Conservation (phyloP, 805 yeast genomes). For the Kodamaea laetipori region DNA sequence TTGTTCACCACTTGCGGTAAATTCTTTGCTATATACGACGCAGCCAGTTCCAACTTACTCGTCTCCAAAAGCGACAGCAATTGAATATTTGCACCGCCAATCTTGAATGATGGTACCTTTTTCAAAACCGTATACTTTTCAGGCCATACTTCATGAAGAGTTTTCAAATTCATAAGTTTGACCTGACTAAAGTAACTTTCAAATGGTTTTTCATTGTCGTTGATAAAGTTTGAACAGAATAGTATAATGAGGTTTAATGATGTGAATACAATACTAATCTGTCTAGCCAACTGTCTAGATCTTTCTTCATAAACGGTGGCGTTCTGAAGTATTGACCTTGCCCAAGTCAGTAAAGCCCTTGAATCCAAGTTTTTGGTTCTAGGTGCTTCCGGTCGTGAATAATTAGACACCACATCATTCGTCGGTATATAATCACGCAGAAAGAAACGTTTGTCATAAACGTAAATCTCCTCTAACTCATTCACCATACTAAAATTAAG, state of each 20-base stretch:
- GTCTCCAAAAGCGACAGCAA: slow-evolving; percentile 38
- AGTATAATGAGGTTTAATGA: slow-evolving; percentile 50
- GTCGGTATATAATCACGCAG: slow-evolving; percentile 25
- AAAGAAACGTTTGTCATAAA: slow-evolving; percentile 64
- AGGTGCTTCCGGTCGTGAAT: neutral
- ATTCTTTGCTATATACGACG: slow-evolving; percentile 29
- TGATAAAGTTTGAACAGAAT: slow-evolving; percentile 50
- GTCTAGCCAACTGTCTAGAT: slow-evolving; percentile 29
- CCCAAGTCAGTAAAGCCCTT: slow-evolving; percentile 17
- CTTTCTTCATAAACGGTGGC: slow-evolving; percentile 21
- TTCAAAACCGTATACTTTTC: slow-evolving; percentile 37
- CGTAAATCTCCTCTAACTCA: slow-evolving; percentile 57
- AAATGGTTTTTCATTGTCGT: slow-evolving; percentile 51
- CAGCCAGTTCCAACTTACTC: slow-evolving; percentile 27
- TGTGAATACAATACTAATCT: slow-evolving; percentile 45
- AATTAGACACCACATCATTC: neutral
- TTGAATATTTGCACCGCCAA: slow-evolving; percentile 29
- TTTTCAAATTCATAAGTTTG: slow-evolving; percentile 41
- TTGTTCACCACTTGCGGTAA: slow-evolving; percentile 34
- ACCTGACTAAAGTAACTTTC: slow-evolving; percentile 39
- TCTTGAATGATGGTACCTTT: slow-evolving; percentile 37
- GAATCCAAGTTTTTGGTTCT: slow-evolving; percentile 7
- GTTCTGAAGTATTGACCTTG: neutral
- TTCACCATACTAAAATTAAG: slow-evolving; percentile 54
- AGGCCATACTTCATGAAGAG: slow-evolving; percentile 41